phyloP scores from a whole-genome alignment of 208 protist genomes.

The Angomonas deanei region DNA sequence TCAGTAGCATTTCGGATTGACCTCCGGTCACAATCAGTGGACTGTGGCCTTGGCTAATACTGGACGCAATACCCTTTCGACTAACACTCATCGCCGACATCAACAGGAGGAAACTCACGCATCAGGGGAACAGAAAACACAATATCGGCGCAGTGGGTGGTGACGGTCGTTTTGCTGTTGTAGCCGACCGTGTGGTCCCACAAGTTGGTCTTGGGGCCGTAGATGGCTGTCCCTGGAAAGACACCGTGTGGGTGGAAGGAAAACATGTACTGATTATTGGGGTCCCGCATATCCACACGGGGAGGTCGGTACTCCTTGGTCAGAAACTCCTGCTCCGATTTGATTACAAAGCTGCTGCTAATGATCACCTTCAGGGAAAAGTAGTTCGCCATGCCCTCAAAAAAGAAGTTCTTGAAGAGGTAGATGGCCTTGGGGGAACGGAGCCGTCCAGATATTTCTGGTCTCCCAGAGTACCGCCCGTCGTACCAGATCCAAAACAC shows the following conservation, averaged over 20 bases:
- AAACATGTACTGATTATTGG: constrained; percentile 58
- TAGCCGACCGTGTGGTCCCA: constrained; percentile 34
- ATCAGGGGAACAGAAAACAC: constrained; percentile 59
- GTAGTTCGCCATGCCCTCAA: constrained; percentile 46
- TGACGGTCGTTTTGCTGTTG: constrained; percentile 28
- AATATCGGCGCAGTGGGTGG: constrained; percentile 53
- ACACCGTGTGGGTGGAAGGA: constrained; percentile 76
- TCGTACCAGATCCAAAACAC: constrained; percentile 73
- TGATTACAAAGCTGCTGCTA: constrained; percentile 18
- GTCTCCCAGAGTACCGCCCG: constrained; percentile 38
- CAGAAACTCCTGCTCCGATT: constrained; percentile 14
- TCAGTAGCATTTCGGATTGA: constrained; percentile 67
- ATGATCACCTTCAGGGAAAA: constrained; percentile 46
- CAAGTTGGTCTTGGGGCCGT: constrained; percentile 26
- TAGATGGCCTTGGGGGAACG: constrained; percentile 15
- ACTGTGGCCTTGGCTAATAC: constrained; percentile 32
- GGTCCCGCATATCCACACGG: constrained; percentile 40
- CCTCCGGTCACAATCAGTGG: constrained; percentile 68
- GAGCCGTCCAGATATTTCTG: constrained; percentile 54
- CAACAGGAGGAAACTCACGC: constrained; percentile 50
- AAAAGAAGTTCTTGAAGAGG: constrained; percentile 57
- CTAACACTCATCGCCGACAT: constrained; percentile 38
- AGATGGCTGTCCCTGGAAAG: constrained; percentile 42
- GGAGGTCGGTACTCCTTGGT: constrained; percentile 3
- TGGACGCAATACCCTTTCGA: constrained; percentile 38